Base-by-base conservation (phyloP, 2,329 filamentous ascomycete genomes). In the Aaosphaeria pasadenensis region DNA sequence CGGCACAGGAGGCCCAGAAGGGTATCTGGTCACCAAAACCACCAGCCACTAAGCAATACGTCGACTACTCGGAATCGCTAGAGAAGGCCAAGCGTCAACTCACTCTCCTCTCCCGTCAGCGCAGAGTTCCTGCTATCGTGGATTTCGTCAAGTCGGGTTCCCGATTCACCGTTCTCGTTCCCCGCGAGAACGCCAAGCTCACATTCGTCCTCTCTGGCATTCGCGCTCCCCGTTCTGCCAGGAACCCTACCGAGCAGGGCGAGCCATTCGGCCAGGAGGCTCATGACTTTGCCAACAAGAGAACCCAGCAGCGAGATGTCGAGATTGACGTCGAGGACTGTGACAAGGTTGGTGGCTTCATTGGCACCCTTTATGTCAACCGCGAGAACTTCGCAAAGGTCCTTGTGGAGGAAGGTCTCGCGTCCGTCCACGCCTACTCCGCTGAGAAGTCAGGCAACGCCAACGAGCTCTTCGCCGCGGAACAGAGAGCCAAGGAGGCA, bases 61-160 rank as follows among this genome's bases (percentile, higher is more conserved):
- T 87, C 40, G 94, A 99, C 69, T 91, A 92, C 65, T 96, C 91
- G 5, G 94, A 97, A 71, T 91, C 82, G 51, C 75, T 92, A 5
- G 92, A 97, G 70, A 96, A 96, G 74, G 94, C 94, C 54, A 97
- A 96, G 80, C 86, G 96, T 46, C 91, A 96, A 71, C 81, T 95
- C 35, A 88, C 89, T 7, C 86, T 90, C 24, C 80, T 99, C 31
- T 89, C 94, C 52, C 84, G 92, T 46, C 91, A 96, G 71, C 92
- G 90, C 78, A 92, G 89, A 71, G 86, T 97, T 4, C 91, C 94
- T 6, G 94, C 88, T 7, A 80, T 99, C 58, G 91, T 99, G 39
- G 94, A 99, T 71, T 99, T 95, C 70, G 94, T 95, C 77, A 96
- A 97, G 74, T 89, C 91, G n/a, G 94, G 89, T 30, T 95, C 91